Evolutionary conservation across 768 basidiomycete genomes (phyloP).

Genomic region (Gloeophyllum trabeum): DNA sequence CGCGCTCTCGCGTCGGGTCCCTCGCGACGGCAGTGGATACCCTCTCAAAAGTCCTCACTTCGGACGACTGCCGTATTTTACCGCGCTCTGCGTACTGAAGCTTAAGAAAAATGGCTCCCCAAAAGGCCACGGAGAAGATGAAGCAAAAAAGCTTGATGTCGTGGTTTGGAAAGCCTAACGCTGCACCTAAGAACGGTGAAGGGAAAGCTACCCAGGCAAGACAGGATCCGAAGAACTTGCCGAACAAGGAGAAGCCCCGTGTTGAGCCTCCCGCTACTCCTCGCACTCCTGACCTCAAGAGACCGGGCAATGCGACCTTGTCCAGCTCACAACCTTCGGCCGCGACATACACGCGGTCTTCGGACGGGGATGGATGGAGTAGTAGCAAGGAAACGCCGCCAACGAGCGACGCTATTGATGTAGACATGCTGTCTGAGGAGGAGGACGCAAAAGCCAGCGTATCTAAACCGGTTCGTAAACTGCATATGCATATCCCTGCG

Average conservation of each 20-base stretch:
- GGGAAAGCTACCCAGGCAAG: slow-evolving; percentile 2
- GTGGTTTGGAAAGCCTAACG: slow-evolving; percentile 35
- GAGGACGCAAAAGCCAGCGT: slow-evolving; percentile 26
- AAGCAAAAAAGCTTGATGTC: slow-evolving; percentile 71
- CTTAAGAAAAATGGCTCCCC: not conserved
- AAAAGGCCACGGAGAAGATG: slow-evolving; percentile 14
- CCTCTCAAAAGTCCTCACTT: too few species aligned
- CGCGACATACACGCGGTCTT: slow-evolving; percentile 26
- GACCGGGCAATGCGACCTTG: too few species aligned
- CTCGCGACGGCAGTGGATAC: not conserved
- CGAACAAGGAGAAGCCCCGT: slow-evolving; percentile 7
- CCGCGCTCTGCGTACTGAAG: not conserved
- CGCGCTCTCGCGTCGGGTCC: not conserved
- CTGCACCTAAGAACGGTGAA: not conserved
- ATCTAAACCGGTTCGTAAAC: too few species aligned
- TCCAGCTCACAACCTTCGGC: slow-evolving; percentile 19
- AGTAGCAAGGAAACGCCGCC: slow-evolving; percentile 54
- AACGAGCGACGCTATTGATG: slow-evolving; percentile 67
- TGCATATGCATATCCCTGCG: too few species aligned
- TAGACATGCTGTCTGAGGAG: slow-evolving; percentile 55
- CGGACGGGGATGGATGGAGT: slow-evolving; percentile 27
- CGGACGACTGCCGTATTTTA: too few species aligned
- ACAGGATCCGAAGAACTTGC: slow-evolving; percentile 2
- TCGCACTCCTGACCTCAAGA: not conserved
- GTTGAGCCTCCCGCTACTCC: slow-evolving; percentile 6